A percentile compares a stretch with the other conserved stretches of the same genome.
Conservation (phyloP, 2,329 filamentous ascomycete species). For the Aspergillus flavus region DNA sequence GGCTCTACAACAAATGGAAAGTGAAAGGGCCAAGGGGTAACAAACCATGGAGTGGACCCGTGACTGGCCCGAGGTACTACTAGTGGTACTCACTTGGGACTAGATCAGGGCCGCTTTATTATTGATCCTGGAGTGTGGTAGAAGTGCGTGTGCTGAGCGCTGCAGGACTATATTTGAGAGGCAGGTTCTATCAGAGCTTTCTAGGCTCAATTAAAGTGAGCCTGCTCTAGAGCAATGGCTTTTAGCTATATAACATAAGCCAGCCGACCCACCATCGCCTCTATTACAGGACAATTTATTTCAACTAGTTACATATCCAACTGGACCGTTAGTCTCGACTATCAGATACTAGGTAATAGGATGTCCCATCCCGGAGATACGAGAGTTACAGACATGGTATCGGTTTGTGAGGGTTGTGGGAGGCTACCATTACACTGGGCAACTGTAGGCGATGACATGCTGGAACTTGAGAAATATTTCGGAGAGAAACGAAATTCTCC, state of each 20-base stretch:
- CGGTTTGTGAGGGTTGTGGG: conserved; percentile 1
- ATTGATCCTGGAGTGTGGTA: neutral
- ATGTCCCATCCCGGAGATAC: neutral
- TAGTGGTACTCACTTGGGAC: neutral
- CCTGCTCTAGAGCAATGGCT: too few species aligned
- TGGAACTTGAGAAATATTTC: neutral
- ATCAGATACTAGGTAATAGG: too few species aligned
- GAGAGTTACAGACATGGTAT: neutral
- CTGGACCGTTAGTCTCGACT: too few species aligned
- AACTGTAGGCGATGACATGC: neutral
- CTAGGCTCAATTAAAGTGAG: too few species aligned
- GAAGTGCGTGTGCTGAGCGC: neutral
- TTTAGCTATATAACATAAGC: too few species aligned
- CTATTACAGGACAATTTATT: too few species aligned
- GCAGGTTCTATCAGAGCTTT: too few species aligned
- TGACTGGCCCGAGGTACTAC: too few species aligned
- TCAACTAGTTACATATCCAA: too few species aligned
- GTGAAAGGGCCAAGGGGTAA: neutral
- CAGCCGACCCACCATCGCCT: too few species aligned
- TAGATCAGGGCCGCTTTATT: neutral
- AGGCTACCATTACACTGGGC: conserved; percentile 10
- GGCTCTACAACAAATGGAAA: neutral
- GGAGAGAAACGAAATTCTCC: neutral
- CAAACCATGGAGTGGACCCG: too few species aligned
- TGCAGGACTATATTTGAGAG: neutral